Percentiles rank a stretch among this genome's conserved stretches.
Evolutionary conservation across 768 basidiomycete genomes (phyloP).

Genomic region (Steccherinum ochraceum): DNA sequence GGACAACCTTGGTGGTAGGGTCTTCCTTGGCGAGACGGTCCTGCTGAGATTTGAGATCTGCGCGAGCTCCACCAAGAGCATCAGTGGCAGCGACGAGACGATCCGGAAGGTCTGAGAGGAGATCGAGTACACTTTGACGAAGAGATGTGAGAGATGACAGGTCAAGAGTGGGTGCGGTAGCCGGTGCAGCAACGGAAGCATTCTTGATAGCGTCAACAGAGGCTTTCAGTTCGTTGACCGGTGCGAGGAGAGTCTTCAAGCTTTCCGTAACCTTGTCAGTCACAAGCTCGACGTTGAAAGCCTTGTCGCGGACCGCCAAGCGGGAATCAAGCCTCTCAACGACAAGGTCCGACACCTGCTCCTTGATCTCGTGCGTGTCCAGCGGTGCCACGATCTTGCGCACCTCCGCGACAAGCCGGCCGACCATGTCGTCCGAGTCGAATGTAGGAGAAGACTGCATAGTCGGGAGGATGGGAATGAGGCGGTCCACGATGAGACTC

Average conservation of each 20-base stretch:
- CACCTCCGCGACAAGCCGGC: constrained; percentile 62
- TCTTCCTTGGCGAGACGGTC: constrained; percentile 12
- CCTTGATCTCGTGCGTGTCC: constrained; percentile 83
- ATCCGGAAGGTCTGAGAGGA: constrained; percentile 42
- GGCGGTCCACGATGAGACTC: constrained; percentile 66
- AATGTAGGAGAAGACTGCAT: constrained; percentile 22
- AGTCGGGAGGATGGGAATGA: constrained; percentile 57
- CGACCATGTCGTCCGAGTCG: constrained; percentile 43
- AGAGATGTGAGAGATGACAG: constrained; percentile 11
- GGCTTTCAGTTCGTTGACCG: constrained; percentile 18
- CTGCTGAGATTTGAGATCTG: constrained; percentile 13
- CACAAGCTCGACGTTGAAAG: constrained; percentile 56
- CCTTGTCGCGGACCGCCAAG: constrained; percentile 69
- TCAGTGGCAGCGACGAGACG: constrained; percentile 40
- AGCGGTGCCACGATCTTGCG: constrained; percentile 67
- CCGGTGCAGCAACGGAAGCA: background rate
- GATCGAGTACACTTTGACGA: constrained; percentile 19
- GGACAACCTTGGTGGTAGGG: constrained; percentile 20
- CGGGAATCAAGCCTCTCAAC: constrained; percentile 81
- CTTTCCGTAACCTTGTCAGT: constrained; percentile 49
- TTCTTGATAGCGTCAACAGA: constrained; percentile 12
- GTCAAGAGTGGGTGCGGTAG: constrained; percentile 5
- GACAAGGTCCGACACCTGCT: constrained; percentile 83
- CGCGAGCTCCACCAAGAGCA: constrained; percentile 30
- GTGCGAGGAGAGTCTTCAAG: constrained; percentile 38